Percentiles rank a stretch among this genome's conserved stretches.
Evolutionary conservation across 2,329 filamentous ascomycete genomes (phyloP).

Genomic region (Talaromyces sp.): DNA sequence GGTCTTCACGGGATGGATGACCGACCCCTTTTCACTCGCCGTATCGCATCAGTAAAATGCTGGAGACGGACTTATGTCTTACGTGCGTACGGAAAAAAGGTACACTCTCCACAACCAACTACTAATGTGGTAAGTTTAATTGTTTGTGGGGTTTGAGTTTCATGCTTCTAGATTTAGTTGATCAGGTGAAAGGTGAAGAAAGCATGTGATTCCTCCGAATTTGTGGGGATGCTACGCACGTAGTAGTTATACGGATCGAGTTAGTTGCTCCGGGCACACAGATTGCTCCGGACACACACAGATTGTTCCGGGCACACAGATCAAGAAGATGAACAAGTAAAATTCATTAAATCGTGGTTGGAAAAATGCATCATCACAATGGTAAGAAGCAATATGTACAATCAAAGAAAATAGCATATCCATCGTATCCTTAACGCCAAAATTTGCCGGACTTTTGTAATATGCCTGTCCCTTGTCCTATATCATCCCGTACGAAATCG

Average conservation of each 20-base stretch:
- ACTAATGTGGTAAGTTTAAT: neutral
- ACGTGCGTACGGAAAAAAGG: neutral
- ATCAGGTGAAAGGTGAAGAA: neutral
- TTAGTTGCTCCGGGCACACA: no score
- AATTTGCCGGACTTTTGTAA: neutral
- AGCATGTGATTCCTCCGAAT: neutral
- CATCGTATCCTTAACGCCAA: neutral
- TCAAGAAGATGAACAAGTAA: no score
- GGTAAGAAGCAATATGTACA: neutral
- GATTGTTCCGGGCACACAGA: no score
- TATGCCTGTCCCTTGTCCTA: neutral
- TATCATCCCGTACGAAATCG: neutral
- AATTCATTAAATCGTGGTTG: neutral
- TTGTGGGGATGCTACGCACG: neutral
- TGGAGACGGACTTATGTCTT: neutral
- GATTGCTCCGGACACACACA: neutral
- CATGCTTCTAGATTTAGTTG: neutral
- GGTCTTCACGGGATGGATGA: neutral
- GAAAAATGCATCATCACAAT: neutral
- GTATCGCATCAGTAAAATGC: neutral
- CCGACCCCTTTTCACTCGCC: neutral
- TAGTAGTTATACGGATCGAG: no score
- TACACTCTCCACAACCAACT: neutral
- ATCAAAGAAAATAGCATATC: neutral
- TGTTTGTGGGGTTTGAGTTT: neutral